A percentile compares a stretch with the other conserved stretches of the same genome.
phyloP scores from a whole-genome alignment of 768 basidiomycete genomes.

The Leucocoprinus leucothites region DNA sequence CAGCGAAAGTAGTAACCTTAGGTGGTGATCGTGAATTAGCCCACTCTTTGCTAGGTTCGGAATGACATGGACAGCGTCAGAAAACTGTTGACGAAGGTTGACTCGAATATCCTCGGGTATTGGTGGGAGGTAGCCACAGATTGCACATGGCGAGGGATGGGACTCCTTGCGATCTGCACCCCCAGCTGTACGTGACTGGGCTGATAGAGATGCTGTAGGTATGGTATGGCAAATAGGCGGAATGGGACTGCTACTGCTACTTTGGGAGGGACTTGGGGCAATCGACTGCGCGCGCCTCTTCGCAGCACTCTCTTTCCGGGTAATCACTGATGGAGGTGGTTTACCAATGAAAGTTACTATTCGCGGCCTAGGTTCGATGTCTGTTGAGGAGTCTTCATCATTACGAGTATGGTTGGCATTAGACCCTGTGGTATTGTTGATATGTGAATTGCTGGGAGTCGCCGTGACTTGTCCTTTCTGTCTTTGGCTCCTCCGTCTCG shows the following conservation, averaged over 20 bases:
- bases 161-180: too few relatives aligned
- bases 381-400: background rate
- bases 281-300: too few relatives aligned
- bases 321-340: background rate
- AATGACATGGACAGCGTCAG: conserved; percentile 6
- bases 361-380: too few relatives aligned
- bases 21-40: conserved; percentile 14
- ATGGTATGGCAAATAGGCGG: too few relatives aligned
- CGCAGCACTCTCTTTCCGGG: background rate
- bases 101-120: background rate
- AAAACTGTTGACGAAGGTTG: conserved; percentile 1
- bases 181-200: background rate
- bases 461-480: background rate
- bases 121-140: conserved; percentile 6
- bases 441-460: too few relatives aligned
- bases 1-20: conserved; percentile 12
- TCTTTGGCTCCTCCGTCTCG: conserved; percentile 2
- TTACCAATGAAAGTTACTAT: conserved; percentile 7
- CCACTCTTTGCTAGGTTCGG: conserved; percentile 5
- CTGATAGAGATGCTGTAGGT: too few relatives aligned
- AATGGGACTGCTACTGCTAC: too few relatives aligned
- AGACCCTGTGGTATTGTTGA: too few relatives aligned
- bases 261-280: background rate
- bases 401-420: background rate
- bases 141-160: conserved; percentile 3